A percentile compares a stretch with the other conserved stretches of the same genome.
phyloP scores from a whole-genome alignment of 164 flowering plant species.

The Berberis thunbergii region DNA sequence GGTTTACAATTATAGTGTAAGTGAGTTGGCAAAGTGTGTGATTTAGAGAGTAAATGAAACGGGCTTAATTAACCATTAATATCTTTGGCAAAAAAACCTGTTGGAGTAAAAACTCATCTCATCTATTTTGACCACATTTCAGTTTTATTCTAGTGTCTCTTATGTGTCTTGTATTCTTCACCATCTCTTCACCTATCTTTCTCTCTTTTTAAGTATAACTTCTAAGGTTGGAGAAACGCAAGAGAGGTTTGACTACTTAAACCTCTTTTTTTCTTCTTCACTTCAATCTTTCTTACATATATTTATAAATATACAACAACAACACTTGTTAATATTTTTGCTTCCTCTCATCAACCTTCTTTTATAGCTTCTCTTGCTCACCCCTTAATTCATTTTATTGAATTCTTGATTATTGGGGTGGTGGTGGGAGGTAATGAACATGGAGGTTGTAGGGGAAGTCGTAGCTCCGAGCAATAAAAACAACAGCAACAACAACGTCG shows the following conservation, averaged over 20 bases:
- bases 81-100: constrained; percentile 1
- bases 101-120: neutral
- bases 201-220: constrained; percentile 7
- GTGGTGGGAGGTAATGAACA: constrained; percentile 2
- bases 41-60: constrained; percentile 12
- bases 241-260: constrained; percentile 19
- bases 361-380: neutral
- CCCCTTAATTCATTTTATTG: neutral
- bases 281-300: no score
- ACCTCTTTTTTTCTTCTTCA: neutral
- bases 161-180: constrained; percentile 2
- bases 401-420: neutral
- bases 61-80: constrained; percentile 4
- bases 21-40: constrained; percentile 13
- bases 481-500: constrained; percentile 1
- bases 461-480: neutral
- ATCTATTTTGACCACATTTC: constrained; percentile 6
- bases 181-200: neutral
- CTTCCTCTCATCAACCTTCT: constrained; percentile 2
- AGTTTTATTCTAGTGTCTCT: constrained; percentile 7
- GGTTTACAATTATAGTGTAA: neutral
- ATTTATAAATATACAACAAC: constrained; percentile 18
- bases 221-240: constrained; percentile 20
- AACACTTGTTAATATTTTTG: constrained; percentile 13
- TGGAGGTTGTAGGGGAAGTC: constrained; percentile 26